Evolutionary conservation across 345 rosid genomes (phyloP).

Genomic region (Eucalyptus curtisii): DNA sequence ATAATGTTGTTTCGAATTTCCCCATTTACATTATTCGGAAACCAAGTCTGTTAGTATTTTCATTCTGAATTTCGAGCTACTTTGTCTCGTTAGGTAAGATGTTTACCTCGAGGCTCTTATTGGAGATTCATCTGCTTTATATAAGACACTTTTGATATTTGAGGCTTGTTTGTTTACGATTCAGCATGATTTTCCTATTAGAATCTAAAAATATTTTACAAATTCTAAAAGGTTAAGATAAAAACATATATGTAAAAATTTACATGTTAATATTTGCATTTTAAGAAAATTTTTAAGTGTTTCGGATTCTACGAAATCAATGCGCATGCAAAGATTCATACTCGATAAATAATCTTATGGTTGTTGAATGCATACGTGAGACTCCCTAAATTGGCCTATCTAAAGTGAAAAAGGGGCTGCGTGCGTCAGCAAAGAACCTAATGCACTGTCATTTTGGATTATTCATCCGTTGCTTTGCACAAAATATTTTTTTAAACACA

Average conservation of each 20-base stretch:
- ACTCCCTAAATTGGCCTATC: neutral
- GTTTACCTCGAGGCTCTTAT: neutral
- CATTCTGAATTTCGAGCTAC: neutral
- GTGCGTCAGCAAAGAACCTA: neutral
- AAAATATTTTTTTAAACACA: neutral
- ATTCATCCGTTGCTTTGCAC: neutral
- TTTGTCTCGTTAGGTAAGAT: neutral
- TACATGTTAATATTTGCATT: neutral
- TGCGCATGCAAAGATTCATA: neutral
- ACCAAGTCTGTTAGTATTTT: neutral
- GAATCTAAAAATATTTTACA: neutral
- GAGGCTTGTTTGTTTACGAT: neutral
- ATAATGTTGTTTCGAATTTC: neutral
- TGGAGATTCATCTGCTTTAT: neutral
- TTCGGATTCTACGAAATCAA: neutral
- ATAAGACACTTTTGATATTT: neutral
- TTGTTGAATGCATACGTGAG: neutral
- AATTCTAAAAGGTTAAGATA: neutral
- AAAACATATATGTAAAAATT: neutral
- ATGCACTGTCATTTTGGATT: neutral
- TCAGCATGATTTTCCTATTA: neutral
- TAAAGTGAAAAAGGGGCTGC: neutral
- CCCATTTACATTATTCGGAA: neutral
- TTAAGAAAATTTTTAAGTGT: neutral
- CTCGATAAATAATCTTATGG: neutral